Percentiles rank a stretch among this genome's conserved stretches.
phyloP scores from a whole-genome alignment of 2,329 filamentous ascomycete species.

The Colletotrichum sp. region DNA sequence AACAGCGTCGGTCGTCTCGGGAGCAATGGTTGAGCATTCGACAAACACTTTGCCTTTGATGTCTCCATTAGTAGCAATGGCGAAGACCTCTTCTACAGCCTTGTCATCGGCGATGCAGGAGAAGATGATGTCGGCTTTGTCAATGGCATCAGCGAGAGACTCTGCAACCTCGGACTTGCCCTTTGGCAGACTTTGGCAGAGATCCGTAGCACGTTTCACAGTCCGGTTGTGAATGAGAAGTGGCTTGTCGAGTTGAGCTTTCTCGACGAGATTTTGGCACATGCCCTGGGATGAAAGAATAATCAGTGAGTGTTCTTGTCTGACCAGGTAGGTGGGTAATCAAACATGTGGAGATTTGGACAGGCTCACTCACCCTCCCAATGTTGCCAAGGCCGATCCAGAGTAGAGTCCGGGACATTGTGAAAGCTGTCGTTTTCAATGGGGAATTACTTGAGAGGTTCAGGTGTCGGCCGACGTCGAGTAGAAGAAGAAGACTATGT shows the following conservation, averaged over 20 bases:
- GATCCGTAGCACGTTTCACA: slow-evolving; percentile 64
- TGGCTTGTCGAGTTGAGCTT: slow-evolving; percentile 73
- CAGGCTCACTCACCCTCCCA: slow-evolving; percentile 72
- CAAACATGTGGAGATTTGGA: background rate
- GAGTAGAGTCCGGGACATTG: slow-evolving; percentile 65
- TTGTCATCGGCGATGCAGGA: slow-evolving; percentile 80
- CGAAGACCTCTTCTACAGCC: slow-evolving; percentile 69
- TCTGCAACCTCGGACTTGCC: slow-evolving; percentile 69
- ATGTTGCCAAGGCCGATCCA: slow-evolving; percentile 91
- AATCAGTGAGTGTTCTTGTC: background rate
- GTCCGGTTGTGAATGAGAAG: slow-evolving; percentile 85
- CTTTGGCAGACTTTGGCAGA: slow-evolving; percentile 63
- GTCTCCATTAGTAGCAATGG: slow-evolving; percentile 58
- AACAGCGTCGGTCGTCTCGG: slow-evolving; percentile 75
- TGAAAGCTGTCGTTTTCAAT: background rate
- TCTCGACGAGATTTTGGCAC: slow-evolving; percentile 82
- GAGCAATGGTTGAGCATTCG: slow-evolving; percentile 88
- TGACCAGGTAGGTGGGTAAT: slow-evolving; percentile 21
- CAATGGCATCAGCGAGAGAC: slow-evolving; percentile 69
- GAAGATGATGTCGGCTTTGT: slow-evolving; percentile 79
- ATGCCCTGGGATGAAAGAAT: slow-evolving; percentile 65
- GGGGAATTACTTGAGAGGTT: background rate
- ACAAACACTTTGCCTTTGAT: slow-evolving; percentile 79
- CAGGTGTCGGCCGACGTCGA: background rate
- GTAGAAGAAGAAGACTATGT: background rate